Evolutionary conservation across 768 basidiomycete species (phyloP), one percentile per base, ranked within the genome.

Genomic region (Auriscalpium vulgare): DNA sequence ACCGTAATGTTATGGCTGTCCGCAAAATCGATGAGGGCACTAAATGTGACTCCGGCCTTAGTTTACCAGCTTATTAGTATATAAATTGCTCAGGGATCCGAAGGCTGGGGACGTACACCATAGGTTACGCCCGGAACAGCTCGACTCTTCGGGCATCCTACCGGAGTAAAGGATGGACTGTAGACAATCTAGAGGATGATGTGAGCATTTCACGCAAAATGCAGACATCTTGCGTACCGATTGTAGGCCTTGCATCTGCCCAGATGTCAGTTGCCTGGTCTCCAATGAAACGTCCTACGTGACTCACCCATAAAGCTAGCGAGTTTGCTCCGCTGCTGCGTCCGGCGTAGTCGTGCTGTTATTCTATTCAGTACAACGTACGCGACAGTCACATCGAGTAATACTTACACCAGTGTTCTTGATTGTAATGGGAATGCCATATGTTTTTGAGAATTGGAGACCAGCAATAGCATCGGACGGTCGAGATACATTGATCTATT

Each of bases 1-100:
- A 69, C 56, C 0, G 73, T 75, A 13, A 71, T 63, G 54, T 73
- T 72, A 35, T 72, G 57, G 37, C 45, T 49, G 40, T 74, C 72
- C 3, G 72, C 72, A 55, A 69, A 74, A 21, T 59, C 62, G 56
- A 73, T 72, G 1, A 69, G 58, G 21, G 70, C 63, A 40, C 67
- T 61, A 34, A 62, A 69, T 10, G 59, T 51, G 10, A 65, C 67
- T 17, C 72, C 73, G 1, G 74, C 65, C 71, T 73, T 44, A 14
- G 44, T 19, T 52, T 40, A 19, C 4, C 35, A 8, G 29, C 7
- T 38, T 10, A 9, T 34, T 34, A 34, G 14, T n/a, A n/a, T 43
- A 47, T 46, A 48, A 13, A 60, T 37, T 21, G 10, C 23, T 10
- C 35, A 44, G 38, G 13, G 45, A 11, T 14, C 13, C n/a, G 16